Conservation (phyloP, 2,329 filamentous ascomycete species). For the Botrytis galanthina region DNA sequence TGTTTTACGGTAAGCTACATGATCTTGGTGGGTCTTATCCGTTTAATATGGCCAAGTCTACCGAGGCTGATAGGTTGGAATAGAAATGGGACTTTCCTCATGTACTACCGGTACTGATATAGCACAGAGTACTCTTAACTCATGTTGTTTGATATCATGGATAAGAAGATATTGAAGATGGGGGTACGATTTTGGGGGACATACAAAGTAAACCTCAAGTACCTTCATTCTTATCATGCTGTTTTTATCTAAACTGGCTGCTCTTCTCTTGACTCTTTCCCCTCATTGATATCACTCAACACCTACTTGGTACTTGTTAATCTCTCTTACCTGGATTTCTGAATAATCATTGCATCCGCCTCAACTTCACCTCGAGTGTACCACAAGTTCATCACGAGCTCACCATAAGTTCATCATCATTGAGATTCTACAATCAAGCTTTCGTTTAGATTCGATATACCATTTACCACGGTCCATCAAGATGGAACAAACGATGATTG, state of each 20-base stretch:
- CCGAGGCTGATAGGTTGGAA: constrained; percentile 9
- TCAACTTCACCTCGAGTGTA: not conserved
- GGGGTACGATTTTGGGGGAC: not conserved
- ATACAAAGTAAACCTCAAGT: not conserved
- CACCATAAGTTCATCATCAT: not conserved
- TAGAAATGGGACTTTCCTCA: not conserved
- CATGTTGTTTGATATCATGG: constrained; percentile 4
- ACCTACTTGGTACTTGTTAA: not conserved
- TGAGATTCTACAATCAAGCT: not conserved
- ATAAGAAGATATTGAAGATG: constrained; percentile 1
- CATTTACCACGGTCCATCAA: not conserved
- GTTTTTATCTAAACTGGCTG: not conserved
- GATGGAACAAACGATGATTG: not conserved
- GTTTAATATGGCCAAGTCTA: constrained; percentile 5
- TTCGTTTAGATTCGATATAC: not conserved
- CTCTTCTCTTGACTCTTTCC: not conserved
- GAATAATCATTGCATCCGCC: not conserved
- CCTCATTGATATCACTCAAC: not conserved
- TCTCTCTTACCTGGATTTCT: not conserved
- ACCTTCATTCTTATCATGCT: not conserved
- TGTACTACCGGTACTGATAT: constrained; percentile 1
- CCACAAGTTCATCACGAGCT: no score
- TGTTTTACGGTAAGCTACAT: constrained; percentile 15
- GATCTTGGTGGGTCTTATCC: constrained; percentile 12
- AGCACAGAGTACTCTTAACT: not conserved